Conservation (phyloP, 495 filamentous ascomycete species). For the Aspergillus sclerotioniger region DNA sequence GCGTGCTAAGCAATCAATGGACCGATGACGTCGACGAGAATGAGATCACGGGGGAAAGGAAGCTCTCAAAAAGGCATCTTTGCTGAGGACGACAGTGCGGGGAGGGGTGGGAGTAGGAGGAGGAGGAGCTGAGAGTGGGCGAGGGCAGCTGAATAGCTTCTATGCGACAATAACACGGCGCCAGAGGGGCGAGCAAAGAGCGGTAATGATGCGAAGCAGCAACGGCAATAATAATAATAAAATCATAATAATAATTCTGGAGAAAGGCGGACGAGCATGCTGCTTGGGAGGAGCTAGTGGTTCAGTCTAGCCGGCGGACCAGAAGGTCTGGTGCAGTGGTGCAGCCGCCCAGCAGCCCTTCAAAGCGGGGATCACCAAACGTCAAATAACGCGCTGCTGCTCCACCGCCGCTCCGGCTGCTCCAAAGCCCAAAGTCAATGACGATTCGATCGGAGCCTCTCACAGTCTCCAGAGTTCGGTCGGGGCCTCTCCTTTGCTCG, state of each 20-base stretch:
- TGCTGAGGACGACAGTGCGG: constrained; percentile 26
- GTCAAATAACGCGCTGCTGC: background rate
- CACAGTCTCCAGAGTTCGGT: background rate
- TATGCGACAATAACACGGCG: background rate
- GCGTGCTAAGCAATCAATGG: constrained; percentile 22
- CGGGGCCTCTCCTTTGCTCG: background rate
- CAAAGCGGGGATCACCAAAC: background rate
- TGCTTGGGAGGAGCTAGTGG: background rate
- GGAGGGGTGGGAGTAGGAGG: constrained; percentile 10
- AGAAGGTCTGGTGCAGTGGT: background rate
- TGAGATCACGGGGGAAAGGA: constrained; percentile 33
- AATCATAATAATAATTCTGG: background rate
- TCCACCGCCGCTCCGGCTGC: background rate
- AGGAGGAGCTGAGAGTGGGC: constrained; percentile 11
- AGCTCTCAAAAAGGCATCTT: constrained; percentile 32
- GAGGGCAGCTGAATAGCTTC: constrained; percentile 5
- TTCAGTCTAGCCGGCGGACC: constrained; percentile 10
- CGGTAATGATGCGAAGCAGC: constrained; percentile 9
- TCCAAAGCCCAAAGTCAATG: background rate
- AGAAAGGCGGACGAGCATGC: constrained; percentile 9
- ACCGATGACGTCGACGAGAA: constrained; percentile 50
- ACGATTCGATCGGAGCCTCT: background rate
- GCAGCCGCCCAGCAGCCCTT: background rate
- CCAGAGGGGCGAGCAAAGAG: constrained; percentile 23
- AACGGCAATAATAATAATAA: too few species aligned